A percentile compares a stretch with the other conserved stretches of the same genome.
Evolutionary conservation across 768 basidiomycete species (phyloP).

Genomic region (Psilocybe subaeruginosa): DNA sequence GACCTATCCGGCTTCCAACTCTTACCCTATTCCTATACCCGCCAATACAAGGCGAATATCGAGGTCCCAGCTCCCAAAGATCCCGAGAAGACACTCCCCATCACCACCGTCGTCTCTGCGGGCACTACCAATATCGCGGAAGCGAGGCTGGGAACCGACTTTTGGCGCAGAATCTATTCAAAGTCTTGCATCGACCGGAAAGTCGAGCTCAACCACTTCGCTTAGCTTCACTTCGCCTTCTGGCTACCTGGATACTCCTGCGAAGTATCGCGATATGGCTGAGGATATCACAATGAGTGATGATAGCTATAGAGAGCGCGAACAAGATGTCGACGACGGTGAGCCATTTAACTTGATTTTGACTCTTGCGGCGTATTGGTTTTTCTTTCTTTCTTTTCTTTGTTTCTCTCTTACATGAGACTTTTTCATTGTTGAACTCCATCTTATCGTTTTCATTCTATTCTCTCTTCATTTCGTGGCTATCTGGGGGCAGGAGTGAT

Average conservation of each 20-base stretch:
- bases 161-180: constrained; percentile 41
- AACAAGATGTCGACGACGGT: constrained; percentile 25
- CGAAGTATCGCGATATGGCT: constrained; percentile 60
- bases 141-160: constrained; percentile 77
- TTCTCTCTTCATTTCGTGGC: background rate
- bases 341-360: background rate
- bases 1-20: constrained; percentile 19
- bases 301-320: constrained; percentile 24
- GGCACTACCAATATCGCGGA: constrained; percentile 45
- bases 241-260: constrained; percentile 73
- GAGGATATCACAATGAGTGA: constrained; percentile 29
- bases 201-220: constrained; percentile 52
- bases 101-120: constrained; percentile 39
- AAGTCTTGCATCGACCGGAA: constrained; percentile 4
- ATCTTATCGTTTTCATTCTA: background rate
- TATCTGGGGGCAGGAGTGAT: background rate
- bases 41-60: constrained; percentile 8
- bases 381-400: background rate
- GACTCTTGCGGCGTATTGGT: background rate
- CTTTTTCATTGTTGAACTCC: background rate
- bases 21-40: constrained; percentile 15
- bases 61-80: constrained; percentile 25
- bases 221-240: constrained; percentile 51
- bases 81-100: constrained; percentile 29
- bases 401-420: background rate